A percentile compares a stretch with the other conserved stretches of the same genome.
Conservation (phyloP, 164 flowering plant species). For the Vitis rotundifolia region DNA sequence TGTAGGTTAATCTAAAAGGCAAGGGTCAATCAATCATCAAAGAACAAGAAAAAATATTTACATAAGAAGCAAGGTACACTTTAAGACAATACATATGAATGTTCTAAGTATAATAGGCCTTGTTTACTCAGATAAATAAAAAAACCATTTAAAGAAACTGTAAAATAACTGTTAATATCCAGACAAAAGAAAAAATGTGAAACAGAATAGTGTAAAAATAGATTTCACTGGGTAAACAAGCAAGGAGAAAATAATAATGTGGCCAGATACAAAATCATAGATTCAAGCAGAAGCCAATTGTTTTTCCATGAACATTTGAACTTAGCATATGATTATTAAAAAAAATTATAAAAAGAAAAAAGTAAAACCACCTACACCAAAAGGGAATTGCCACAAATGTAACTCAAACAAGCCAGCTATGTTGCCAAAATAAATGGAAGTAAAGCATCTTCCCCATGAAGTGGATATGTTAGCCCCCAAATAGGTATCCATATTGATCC, state of each 20-base stretch:
- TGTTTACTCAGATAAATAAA: too few species aligned
- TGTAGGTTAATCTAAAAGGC: constrained; percentile 33
- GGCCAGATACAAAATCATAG: background rate
- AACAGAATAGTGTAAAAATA: background rate
- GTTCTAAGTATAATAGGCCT: too few species aligned
- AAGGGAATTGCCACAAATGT: background rate
- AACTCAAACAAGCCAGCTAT: background rate
- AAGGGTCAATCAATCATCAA: constrained; percentile 7
- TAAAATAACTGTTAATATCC: background rate
- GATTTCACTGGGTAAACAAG: background rate
- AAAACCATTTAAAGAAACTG: too few species aligned
- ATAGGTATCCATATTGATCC: too few species aligned
- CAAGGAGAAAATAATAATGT: background rate
- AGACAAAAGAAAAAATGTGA: background rate
- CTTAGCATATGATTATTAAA: background rate
- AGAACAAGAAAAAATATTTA: background rate
- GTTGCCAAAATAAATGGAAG: background rate
- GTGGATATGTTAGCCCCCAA: too few species aligned
- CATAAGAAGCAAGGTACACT: background rate
- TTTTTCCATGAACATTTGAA: background rate
- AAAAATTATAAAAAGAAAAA: background rate
- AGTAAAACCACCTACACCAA: background rate
- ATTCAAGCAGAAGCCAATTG: background rate
- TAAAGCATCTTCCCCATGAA: too few species aligned
- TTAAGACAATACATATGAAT: background rate